Evolutionary conservation across 352 stramenopile genomes (phyloP), one percentile per base, ranked within the genome.

Genomic region (Bremia lactucae): DNA sequence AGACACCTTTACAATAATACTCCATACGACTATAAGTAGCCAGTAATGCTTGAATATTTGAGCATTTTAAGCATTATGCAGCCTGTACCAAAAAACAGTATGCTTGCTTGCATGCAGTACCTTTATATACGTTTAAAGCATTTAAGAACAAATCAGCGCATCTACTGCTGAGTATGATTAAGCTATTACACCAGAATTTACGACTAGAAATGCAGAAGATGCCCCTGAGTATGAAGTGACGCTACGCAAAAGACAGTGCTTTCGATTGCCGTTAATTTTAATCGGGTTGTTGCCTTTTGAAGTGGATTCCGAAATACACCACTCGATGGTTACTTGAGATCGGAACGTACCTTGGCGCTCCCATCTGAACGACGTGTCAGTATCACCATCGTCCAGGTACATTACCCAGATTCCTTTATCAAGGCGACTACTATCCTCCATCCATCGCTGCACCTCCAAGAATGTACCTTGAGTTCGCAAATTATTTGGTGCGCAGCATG

Each of bases 211-310:
- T 20, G 39, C 21, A 5, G 72, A 78, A 18, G 78, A 88, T 2
- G 74, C 46, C 11, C 78, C 78, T 5, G 56, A 62, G 42, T 87
- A 91, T 4, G 53, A 38, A 23, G 46, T 56, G 23, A 83, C 54
- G 21, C 54, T 65, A 28, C 49, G 37, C 18, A 54, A 67, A n/a
- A 85, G 65, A 39, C 83, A 68, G n/a, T 63, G 60, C 45, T 88
- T 91, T 55, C 54, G 77, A 55, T 91, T 65, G 20, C 78, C 75
- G 34, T 87, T 85, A 19, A 85, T 65, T 59, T 88, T 88, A 33
- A 91, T 66, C 7, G 75, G 71, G 42, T 91, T 88, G 25, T 48
- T 67, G 3, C 73, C 72, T 0, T 50, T 35, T 6, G 63, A 68
- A 0, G 69, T 81, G 19, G 31, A 33, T 42, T 59, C 42, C 6